phyloP scores from a whole-genome alignment of 2,329 filamentous ascomycete genomes.

The Tothia fuscella region DNA sequence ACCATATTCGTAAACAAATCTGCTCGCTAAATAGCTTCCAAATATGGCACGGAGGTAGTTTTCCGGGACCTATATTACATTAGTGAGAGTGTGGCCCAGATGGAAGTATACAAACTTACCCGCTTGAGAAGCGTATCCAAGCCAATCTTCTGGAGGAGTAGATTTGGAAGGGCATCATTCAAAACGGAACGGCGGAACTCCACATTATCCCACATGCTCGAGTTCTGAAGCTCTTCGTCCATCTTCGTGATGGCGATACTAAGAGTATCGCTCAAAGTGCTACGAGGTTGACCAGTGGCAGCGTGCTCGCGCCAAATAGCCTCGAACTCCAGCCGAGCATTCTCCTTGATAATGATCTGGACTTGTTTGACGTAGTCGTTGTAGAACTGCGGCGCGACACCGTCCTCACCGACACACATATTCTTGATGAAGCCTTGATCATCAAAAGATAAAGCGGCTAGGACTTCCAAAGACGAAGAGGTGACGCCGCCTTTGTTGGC shows the following conservation, averaged over 20 bases:
- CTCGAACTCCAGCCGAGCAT: conserved; percentile 89
- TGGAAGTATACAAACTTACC: conserved; percentile 34
- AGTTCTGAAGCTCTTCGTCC: conserved; percentile 90
- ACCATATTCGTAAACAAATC: conserved; percentile 94
- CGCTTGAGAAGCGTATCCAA: conserved; percentile 75
- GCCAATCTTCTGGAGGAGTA: conserved; percentile 80
- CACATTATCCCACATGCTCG: conserved; percentile 79
- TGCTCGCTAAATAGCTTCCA: conserved; percentile 84
- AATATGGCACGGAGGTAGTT: conserved; percentile 92
- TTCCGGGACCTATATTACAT: conserved; percentile 56
- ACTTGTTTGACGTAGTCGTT: conserved; percentile 84
- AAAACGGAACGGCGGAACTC: conserved; percentile 68
- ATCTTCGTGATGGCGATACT: conserved; percentile 90
- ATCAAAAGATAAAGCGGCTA: conserved; percentile 89
- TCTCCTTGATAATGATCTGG: conserved; percentile 80
- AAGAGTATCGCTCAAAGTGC: conserved; percentile 81
- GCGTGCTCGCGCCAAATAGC: conserved; percentile 95
- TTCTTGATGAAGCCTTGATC: conserved; percentile 77
- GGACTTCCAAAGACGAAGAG: conserved; percentile 88
- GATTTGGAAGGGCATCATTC: conserved; percentile 69
- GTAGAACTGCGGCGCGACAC: conserved; percentile 80
- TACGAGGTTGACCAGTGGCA: conserved; percentile 64
- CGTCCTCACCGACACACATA: conserved; percentile 79
- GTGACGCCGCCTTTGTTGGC: conserved; percentile 99
- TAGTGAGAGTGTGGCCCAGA: conserved; percentile 12